These are phyloP conservation scores for Fusarium sp. DNA, from an alignment of 2,329 filamentous ascomycete species.

Conservation along the genomic window DNA sequence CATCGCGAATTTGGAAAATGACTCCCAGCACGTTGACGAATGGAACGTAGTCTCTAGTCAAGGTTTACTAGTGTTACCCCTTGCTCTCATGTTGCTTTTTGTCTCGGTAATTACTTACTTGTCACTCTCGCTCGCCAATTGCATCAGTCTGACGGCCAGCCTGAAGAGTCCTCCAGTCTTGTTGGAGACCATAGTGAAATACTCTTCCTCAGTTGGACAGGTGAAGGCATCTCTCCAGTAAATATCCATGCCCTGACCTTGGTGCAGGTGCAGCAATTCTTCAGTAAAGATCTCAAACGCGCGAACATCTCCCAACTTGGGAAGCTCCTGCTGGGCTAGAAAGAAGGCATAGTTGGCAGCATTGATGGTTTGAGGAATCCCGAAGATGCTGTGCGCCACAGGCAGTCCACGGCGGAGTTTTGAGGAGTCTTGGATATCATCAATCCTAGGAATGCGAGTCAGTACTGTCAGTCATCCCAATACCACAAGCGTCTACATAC, in stretches of 20 bases:
- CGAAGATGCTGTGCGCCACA: background rate
- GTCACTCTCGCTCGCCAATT: background rate
- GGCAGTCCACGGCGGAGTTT: background rate
- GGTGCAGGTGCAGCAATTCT: background rate
- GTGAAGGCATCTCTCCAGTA: background rate
- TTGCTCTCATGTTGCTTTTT: background rate
- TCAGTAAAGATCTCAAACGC: background rate
- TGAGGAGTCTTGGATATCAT: background rate
- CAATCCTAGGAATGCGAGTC: background rate
- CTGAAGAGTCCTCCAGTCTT: background rate
- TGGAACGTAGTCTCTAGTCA: background rate
- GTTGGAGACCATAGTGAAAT: background rate
- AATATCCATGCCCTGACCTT: background rate
- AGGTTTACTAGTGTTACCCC: background rate
- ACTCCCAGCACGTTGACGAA: background rate
- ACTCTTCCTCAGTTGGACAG: background rate
- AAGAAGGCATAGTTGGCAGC: background rate
- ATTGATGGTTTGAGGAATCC: background rate
- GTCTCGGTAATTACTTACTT: background rate
- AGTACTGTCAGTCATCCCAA: background rate
- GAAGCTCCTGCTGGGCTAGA: background rate
- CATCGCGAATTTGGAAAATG: background rate
- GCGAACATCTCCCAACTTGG: background rate
- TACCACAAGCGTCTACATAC: background rate
- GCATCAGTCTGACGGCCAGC: background rate